Conservation (phyloP, 2,329 filamentous ascomycete species). For the Trichoderma sp. region DNA sequence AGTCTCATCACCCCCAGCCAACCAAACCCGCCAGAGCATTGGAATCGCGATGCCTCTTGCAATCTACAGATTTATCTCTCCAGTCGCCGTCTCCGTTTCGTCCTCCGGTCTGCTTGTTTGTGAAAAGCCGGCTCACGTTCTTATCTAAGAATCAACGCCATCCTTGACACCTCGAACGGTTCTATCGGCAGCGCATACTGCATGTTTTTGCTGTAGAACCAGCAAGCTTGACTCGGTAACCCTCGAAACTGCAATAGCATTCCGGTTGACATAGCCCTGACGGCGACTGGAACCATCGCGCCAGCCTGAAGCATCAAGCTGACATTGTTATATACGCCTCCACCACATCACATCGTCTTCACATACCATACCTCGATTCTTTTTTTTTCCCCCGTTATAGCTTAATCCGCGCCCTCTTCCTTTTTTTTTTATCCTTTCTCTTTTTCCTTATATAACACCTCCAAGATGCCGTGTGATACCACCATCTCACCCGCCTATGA, state of each 20-base stretch:
- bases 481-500: conserved; percentile 56
- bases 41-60: conserved; percentile 60
- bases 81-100: conserved; percentile 66
- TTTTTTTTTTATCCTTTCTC: background rate
- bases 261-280: conserved; percentile 52
- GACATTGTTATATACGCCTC: background rate
- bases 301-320: conserved; percentile 35
- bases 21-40: conserved; percentile 36
- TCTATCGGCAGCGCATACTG: conserved; percentile 36
- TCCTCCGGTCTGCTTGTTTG: conserved; percentile 60
- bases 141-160: conserved; percentile 45
- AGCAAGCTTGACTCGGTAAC: conserved; percentile 40
- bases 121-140: conserved; percentile 50
- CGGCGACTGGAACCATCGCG: conserved; percentile 56
- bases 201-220: conserved; percentile 48
- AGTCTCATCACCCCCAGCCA: conserved; percentile 20
- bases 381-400: background rate
- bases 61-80: conserved; percentile 49
- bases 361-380: background rate
- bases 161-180: conserved; percentile 43
- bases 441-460: conserved; percentile 25
- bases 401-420: background rate
- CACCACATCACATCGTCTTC: background rate
- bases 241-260: conserved; percentile 38
- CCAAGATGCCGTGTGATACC: conserved; percentile 62